Evolutionary conservation across 805 yeast species (phyloP), one percentile per base, ranked within the genome.

Genomic region (Yamadazyma nakazawae): DNA sequence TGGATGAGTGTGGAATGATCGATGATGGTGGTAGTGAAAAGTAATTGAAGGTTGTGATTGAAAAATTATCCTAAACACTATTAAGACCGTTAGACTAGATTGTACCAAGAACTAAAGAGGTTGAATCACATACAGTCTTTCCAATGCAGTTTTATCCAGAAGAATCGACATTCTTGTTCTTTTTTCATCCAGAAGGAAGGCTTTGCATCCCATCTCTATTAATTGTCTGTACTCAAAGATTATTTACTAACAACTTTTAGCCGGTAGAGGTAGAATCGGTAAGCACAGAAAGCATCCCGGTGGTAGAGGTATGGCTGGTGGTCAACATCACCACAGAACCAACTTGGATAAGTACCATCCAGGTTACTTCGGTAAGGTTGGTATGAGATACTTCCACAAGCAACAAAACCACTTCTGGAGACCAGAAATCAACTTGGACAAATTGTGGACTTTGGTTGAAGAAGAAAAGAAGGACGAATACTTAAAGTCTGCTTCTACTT

Each of bases 281-380:
- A 94, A 94, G 87, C 99, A 94, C 95, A 91, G 99, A 90, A 94
- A 94, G 96, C 94, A 88, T 70, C 97, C 99, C 63, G 99, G 99
- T 94, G 99, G 99, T 82, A 91, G 98, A 81, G 99, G 99, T 94
- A 92, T 80, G 91, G 99, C 99, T 75, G 99, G 99, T 92, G 99
- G 99, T 89, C 92, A 82, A 81, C 98, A 92, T 80, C 99, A 94
- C 81, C 99, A 94, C 97, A 89, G 99, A 85, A 91, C 94, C 77
- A 94, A 94, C 84, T 79, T 94, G 82, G 99, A 94, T 79, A 94
- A 92, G 80, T 94, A 88, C 96, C 99, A 94, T 79, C 99, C 99
- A 71, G 99, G 99, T 90, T 94, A 94, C 92, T 94, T 94, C 81
- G 99, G 99, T 88, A 95, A 94, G 83, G 98, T 94, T 75, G 99